Evolutionary conservation across 1,284 basidiomycete genomes (phyloP).

Genomic region (Cryptococcus amylolentus): DNA sequence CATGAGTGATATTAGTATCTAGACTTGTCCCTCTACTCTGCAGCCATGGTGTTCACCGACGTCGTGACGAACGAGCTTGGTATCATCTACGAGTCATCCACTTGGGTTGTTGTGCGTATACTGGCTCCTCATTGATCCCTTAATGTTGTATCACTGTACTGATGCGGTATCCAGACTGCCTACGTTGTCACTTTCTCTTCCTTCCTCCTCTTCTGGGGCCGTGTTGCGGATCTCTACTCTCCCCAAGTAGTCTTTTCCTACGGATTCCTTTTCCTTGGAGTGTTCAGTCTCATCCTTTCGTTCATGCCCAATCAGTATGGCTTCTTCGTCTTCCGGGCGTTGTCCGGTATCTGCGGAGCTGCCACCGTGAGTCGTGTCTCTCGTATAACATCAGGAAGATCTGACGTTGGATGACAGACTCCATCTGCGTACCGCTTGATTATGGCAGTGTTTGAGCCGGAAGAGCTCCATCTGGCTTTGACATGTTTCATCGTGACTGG

Average conservation of each 20-base stretch:
- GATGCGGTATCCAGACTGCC: conserved; percentile 1
- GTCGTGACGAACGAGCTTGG: conserved; percentile 23
- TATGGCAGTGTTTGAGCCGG: conserved; percentile 31
- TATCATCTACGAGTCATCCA: conserved; percentile 29
- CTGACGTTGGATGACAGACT: conserved; percentile 18
- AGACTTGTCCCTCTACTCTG: conserved; percentile 12
- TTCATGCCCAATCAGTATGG: conserved; percentile 36
- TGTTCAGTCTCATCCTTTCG: conserved; percentile 35
- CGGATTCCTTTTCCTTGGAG: conserved; percentile 29
- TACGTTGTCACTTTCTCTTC: conserved; percentile 6
- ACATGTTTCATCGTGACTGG: conserved; percentile 45
- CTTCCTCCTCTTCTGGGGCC: conserved; percentile 41
- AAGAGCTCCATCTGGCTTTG: conserved; percentile 36
- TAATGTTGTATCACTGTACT: neutral
- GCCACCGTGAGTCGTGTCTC: conserved; percentile 35
- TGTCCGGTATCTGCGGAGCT: conserved; percentile 36
- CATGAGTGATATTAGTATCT: conserved; percentile 12
- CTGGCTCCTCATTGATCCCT: neutral
- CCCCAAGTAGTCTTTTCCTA: conserved; percentile 36
- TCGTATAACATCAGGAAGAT: conserved; percentile 27
- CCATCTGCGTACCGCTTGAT: conserved; percentile 47
- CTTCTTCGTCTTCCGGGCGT: conserved; percentile 37
- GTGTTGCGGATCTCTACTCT: conserved; percentile 38
- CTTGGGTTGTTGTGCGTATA: conserved; percentile 32
- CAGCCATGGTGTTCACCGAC: conserved; percentile 29